Evolutionary conservation across 1,284 basidiomycete genomes (phyloP).

Genomic region (Cystobasidium slooffiae): DNA sequence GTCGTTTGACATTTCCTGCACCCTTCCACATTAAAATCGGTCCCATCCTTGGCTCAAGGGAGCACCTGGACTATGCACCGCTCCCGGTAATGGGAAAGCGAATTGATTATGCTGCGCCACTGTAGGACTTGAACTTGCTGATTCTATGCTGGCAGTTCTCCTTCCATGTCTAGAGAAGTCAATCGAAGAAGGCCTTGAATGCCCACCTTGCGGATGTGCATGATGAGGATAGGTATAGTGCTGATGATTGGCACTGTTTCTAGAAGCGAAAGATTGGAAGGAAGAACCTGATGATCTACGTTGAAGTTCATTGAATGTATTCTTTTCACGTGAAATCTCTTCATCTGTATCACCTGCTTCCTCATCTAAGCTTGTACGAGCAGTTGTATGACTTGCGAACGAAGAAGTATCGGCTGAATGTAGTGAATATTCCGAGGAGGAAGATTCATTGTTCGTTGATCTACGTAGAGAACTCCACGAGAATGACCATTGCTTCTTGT

Average conservation of each 20-base stretch:
- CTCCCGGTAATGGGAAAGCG: background rate
- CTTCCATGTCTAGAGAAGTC: constrained; percentile 23
- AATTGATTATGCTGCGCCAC: constrained; percentile 30
- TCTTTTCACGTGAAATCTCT: constrained; percentile 24
- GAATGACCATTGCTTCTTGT: constrained; percentile 36
- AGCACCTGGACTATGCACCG: background rate
- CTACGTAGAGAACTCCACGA: constrained; percentile 22
- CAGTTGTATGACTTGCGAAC: constrained; percentile 6
- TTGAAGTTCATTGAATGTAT: background rate
- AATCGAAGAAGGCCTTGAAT: constrained; percentile 28
- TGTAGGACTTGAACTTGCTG: constrained; percentile 26
- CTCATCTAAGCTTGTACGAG: constrained; percentile 14
- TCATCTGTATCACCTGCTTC: constrained; percentile 41
- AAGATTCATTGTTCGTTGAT: constrained; percentile 17
- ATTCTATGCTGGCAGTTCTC: constrained; percentile 38
- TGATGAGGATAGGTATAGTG: background rate
- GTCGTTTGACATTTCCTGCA: no score
- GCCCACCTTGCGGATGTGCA: background rate
- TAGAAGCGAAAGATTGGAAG: constrained; percentile 6
- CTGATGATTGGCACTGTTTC: background rate
- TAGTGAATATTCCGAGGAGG: constrained; percentile 8
- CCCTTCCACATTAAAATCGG: constrained; percentile 5
- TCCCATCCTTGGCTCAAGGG: constrained; percentile 19
- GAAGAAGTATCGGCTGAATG: constrained; percentile 8
- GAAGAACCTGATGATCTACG: constrained; percentile 12